Evolutionary conservation across 371 early-diverging fungal genomes (phyloP), one percentile per base, ranked within the genome.

Genomic region (Apophysomyces elegans): DNA sequence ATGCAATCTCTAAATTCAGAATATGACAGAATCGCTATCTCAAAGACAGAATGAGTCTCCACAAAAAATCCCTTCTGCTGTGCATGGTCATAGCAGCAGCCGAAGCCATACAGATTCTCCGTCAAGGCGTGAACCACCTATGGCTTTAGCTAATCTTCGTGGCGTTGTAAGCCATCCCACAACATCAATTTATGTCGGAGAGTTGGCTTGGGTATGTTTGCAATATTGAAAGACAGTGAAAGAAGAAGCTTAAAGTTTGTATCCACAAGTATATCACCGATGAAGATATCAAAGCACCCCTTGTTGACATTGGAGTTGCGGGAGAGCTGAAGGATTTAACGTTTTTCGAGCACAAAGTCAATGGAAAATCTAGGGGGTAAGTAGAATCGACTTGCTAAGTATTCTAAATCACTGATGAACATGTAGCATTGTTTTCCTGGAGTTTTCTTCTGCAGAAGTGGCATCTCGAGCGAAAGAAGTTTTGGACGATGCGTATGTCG

Each of bases 341-440:
- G 13, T 88, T 88, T 67, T 77, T 74, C 59, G 89, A 88, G 61
- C 84, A 86, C 64, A 88, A 88, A 73, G 78, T 84, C 37, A 88
- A 88, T 64, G 89, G 89, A 45, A 88, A 88, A 74, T 87, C 88
- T 63, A 68, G 84, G 69, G 89, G 85, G 82, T 84, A 79, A 58
- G 65, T 41, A 60, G 11, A 13, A n/a, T 18, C 38, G 11, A 13
- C 7, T 14, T 36, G 13, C 14, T 7, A 7, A 26, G 47, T 26
- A n/a, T 11, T 37, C 13, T 3, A 45, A 8, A 46, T 21, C 0
- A n/a, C 18, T 36, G 16, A 58, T 18, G 13, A 36, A 47, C n/a
- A 38, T 12, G 35, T 59, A 83, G 88, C 7, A 72, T 83, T 41
- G 84, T 78, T 7, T 88, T 76, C 66, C 65, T 86, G 39, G 79